Evolutionary conservation across 257 asterid genomes (phyloP).

Genomic region (Solanum piurae): DNA sequence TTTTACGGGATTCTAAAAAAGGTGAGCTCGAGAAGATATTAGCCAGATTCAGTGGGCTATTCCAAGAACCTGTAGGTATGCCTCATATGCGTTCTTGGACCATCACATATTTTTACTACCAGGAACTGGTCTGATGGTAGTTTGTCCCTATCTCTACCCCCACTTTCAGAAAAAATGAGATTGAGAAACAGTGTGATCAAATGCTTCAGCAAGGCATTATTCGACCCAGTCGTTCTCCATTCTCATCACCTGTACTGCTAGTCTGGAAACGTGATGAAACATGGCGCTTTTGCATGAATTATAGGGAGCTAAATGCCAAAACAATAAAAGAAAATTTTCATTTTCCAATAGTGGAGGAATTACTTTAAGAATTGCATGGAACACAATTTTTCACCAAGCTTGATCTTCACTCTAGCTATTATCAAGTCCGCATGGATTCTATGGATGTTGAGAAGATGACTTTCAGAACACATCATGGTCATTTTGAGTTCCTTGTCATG

Average conservation of each 20-base stretch:
- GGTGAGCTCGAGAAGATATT: background rate
- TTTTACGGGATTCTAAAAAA: background rate
- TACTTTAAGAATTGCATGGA: background rate
- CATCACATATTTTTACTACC: background rate
- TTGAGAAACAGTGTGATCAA: background rate
- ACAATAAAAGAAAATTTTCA: background rate
- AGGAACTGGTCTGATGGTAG: background rate
- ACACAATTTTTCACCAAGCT: background rate
- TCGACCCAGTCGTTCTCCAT: background rate
- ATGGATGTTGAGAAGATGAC: background rate
- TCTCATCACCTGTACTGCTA: background rate
- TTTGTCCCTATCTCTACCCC: background rate
- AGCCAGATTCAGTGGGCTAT: background rate
- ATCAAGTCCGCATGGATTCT: background rate
- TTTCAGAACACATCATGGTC: background rate
- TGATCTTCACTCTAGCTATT: background rate
- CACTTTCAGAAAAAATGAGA: background rate
- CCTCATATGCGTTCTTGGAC: background rate
- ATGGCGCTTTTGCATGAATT: background rate
- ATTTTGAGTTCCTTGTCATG: background rate
- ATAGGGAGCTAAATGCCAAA: background rate
- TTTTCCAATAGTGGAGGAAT: background rate
- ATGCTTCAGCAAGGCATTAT: background rate
- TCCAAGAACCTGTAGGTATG: background rate
- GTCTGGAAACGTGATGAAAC: background rate